Conservation (phyloP, 2,329 filamentous ascomycete genomes). For the Graphiopsis chlorocephala region DNA sequence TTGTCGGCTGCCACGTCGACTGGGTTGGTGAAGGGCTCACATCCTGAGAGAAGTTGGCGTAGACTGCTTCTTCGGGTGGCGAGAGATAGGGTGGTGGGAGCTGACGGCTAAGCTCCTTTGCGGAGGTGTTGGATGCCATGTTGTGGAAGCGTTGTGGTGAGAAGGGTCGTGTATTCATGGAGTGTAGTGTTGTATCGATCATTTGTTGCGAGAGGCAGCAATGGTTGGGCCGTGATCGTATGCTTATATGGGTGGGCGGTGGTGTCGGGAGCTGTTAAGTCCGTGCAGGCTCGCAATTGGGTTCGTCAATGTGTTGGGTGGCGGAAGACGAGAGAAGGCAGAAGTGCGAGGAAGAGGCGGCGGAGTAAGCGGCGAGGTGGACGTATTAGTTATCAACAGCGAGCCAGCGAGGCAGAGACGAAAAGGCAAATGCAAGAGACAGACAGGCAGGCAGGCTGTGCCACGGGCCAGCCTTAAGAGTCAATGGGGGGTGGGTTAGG, state of each 20-base stretch:
- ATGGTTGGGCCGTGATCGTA: background rate
- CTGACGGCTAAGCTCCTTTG: constrained; percentile 2
- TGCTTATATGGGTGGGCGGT: constrained; percentile 9
- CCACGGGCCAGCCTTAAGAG: constrained; percentile 16
- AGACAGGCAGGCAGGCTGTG: constrained; percentile 9
- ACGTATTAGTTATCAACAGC: constrained; percentile 9
- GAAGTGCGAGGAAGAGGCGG: background rate
- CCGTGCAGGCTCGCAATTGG: constrained; percentile 4
- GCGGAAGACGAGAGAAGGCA: constrained; percentile 15
- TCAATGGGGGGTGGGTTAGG: constrained; percentile 14
- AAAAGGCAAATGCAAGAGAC: constrained; percentile 15
- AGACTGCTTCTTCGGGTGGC: constrained; percentile 17
- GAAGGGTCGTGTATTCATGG: constrained; percentile 9
- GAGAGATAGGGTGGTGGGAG: constrained; percentile 17
- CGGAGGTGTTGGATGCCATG: background rate
- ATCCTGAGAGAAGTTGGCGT: constrained; percentile 19
- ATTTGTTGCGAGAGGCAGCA: background rate
- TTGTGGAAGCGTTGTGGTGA: background rate
- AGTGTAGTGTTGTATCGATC: constrained; percentile 7
- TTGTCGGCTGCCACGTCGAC: constrained; percentile 4
- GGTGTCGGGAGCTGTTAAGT: constrained; percentile 11
- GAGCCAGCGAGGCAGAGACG: background rate
- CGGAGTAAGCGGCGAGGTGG: background rate
- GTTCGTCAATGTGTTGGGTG: background rate
- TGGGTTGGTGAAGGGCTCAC: background rate